Base-by-base conservation (phyloP, 495 filamentous ascomycete genomes). In the Neurospora sp. region DNA sequence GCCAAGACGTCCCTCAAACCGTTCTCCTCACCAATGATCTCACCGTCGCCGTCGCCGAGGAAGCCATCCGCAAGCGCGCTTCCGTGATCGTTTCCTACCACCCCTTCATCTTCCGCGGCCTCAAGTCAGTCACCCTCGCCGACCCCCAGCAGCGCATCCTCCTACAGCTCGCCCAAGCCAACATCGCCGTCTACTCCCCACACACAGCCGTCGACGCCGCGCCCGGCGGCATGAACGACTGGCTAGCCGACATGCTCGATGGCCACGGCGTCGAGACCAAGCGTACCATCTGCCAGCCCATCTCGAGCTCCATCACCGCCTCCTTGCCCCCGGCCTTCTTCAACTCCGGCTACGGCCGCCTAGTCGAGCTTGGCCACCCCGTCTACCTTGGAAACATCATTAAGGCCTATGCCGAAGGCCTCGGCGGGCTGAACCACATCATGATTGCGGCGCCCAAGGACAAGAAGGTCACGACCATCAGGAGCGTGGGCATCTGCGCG, bases 161-260 rank as follows among this genome's bases (percentile, higher is more conserved):
- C 68, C 85, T 99, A 8, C 88, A 91, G 68, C 86, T 99, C 3
- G 91, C 90, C n/a, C 90, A 92, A 48, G 89, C 92, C 82, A 94
- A 96, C 20, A 94, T 98, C 75, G 94, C 93, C 76, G 94, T 98
- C 73, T 99, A 99, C 83, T 93, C 90, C 70, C 96, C 96, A 0
- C 96, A 99, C 78, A 98, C 95, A 1, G 94, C 96, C 3, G 88
- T 98, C 70, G 96, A 99, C 82, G 93, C 94, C 37, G 92, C 92
- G 0, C 89, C 90, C 7, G 92, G 90, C 17, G 96, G 96, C 31
- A 87, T 98, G 73, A 94, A 92, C 73, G 94, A 98, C 83, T 99
- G 96, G 96, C 91, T 99, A 22, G 94, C 92, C 69, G 92, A 97
- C 81, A 92, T 97, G 69, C 91, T 93, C 37, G 81, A 75, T 42